Evolutionary conservation across 2,329 filamentous ascomycete genomes (phyloP).

Genomic region (Sporothrix pseudoabietina): DNA sequence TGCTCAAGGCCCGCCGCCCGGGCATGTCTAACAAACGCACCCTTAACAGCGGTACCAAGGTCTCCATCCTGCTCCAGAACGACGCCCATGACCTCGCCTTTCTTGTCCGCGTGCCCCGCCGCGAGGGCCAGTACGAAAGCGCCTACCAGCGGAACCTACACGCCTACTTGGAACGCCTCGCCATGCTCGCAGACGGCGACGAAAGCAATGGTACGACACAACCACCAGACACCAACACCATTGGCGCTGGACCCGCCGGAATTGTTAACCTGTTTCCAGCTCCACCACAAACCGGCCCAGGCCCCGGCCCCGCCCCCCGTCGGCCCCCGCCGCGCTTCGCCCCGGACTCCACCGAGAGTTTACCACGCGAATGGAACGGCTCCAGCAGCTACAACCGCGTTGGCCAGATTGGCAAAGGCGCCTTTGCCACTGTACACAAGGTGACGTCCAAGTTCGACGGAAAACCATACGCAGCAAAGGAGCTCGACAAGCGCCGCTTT

Average conservation of each 20-base stretch:
- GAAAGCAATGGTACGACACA: slow-evolving; percentile 5
- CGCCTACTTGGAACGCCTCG: slow-evolving; percentile 59
- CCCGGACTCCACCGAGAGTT: slow-evolving; percentile 41
- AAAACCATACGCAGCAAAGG: slow-evolving; percentile 83
- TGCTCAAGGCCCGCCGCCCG: slow-evolving; percentile 53
- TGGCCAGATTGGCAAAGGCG: slow-evolving; percentile 82
- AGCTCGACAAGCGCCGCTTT: slow-evolving; percentile 89
- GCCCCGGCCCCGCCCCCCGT: slow-evolving; percentile 15
- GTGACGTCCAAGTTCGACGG: slow-evolving; percentile 85
- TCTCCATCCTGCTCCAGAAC: slow-evolving; percentile 65
- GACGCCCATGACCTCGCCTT: slow-evolving; percentile 68
- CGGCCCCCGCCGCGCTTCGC: slow-evolving; percentile 28
- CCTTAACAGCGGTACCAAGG: slow-evolving; percentile 70
- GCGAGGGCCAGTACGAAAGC: slow-evolving; percentile 65
- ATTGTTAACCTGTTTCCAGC: slow-evolving; percentile 44
- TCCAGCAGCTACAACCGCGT: slow-evolving; percentile 82
- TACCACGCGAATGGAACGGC: slow-evolving; percentile 74
- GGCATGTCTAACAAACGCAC: slow-evolving; percentile 54
- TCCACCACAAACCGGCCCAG: not conserved
- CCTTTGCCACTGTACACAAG: slow-evolving; percentile 92
- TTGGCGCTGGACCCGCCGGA: slow-evolving; percentile 52
- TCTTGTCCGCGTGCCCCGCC: slow-evolving; percentile 78
- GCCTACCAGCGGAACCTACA: slow-evolving; percentile 70
- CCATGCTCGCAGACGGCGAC: slow-evolving; percentile 40
- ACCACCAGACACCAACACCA: slow-evolving; percentile 49